Conservation (phyloP, 306 rosid species). For the Leucaena leucocephala region DNA sequence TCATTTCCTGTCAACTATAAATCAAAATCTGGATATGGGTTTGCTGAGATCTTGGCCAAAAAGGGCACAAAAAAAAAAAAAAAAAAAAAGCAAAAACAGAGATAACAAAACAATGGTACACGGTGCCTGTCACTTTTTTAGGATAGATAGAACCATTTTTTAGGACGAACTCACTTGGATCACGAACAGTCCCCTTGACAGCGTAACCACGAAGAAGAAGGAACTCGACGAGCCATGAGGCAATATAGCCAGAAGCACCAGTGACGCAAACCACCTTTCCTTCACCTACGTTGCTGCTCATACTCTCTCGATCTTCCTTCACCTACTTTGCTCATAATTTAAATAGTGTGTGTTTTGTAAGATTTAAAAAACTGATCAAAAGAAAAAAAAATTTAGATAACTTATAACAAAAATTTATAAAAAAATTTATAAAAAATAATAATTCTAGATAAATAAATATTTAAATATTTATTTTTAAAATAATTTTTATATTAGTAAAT, state of each 20-base stretch:
- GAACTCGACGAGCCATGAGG: constrained; percentile 8
- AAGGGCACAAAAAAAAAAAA: neutral
- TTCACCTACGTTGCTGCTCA: neutral
- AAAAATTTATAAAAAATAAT: too few relatives aligned
- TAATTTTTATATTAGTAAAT: too few relatives aligned
- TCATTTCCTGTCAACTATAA: neutral
- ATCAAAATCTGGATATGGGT: neutral
- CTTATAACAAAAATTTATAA: too few relatives aligned
- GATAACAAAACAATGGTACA: neutral
- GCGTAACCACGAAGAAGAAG: constrained; percentile 2
- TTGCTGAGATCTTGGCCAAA: neutral
- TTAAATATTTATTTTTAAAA: too few relatives aligned
- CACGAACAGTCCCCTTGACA: constrained; percentile 3
- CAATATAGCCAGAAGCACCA: constrained; percentile 1
- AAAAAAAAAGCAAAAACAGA: neutral
- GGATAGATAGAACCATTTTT: neutral
- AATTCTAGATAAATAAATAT: too few relatives aligned
- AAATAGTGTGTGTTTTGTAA: too few relatives aligned
- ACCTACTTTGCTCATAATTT: too few relatives aligned
- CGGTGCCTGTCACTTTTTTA: neutral
- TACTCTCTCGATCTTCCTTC: neutral
- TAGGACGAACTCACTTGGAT: neutral
- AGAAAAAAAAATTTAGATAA: too few relatives aligned
- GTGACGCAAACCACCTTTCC: constrained; percentile 1
- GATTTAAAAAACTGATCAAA: too few relatives aligned